Evolutionary conservation across 805 yeast genomes (phyloP), one percentile per base, ranked within the genome.

Genomic region (Teunomyces panamensis): DNA sequence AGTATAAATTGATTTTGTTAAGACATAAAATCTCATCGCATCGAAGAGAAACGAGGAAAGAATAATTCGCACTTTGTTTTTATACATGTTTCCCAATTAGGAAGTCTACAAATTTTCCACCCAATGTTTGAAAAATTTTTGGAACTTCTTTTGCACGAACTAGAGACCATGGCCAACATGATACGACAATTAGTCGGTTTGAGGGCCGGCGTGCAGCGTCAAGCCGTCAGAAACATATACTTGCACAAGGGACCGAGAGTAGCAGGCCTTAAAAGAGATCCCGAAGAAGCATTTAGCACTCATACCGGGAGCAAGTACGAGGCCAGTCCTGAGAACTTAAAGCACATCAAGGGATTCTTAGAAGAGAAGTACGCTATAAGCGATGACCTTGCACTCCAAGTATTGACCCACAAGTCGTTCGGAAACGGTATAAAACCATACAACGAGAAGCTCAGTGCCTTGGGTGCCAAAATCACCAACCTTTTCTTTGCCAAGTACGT

Each of bases 401-500:
- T 88, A 35, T 71, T 91, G 58, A 91, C 97, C 5, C 97, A 92
- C 71, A 92, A 92, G 70, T 88, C 96, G 17, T 92, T 90, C 74
- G 96, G 95, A 4, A 95, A 89, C 68, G 97, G 96, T 8, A 73
- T 79, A 52, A 82, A 84, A 57, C 97, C 97, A 6, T 89, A 87
- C 69, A 92, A 91, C 69, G 97, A 90, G 63, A 87, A 85, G 64
- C 73, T 92, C 57, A 75, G 89, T 14, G 78, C 85, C 39, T 70
- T 89, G 63, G 97, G 95, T 13, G 62, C 77, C 32, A 85, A 84
- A 59, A 68, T 83, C 56, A 64, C 85, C 53, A 82, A 81, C 60
- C 70, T 76, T 44, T 63, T 59, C 46, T 65, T 75, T 35, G 74
- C 81, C 30, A 77, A 79, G 56, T 61, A 61, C 49, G 78, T 74